Conservation (phyloP, 805 yeast species). For the Candida parachauliodes region DNA sequence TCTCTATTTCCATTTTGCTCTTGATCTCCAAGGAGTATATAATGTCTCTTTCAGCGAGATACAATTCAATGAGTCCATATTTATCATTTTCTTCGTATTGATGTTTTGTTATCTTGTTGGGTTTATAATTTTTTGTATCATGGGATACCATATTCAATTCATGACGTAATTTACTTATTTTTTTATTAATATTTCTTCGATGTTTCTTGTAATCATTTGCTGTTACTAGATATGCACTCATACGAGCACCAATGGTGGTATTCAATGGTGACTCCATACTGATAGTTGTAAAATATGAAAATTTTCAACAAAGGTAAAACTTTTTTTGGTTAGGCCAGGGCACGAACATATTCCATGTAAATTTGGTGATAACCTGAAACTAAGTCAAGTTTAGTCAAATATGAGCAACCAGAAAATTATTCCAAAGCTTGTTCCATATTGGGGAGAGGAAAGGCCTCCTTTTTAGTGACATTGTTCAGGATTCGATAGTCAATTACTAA, state of each 20-base stretch:
- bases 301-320: background rate
- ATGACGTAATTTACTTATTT: constrained; percentile 62
- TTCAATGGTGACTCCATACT: constrained; percentile 41
- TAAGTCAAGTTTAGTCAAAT: too few species aligned
- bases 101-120: constrained; percentile 45
- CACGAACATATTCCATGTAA: too few species aligned
- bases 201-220: constrained; percentile 68
- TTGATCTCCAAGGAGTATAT: constrained; percentile 65
- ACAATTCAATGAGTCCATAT: constrained; percentile 57
- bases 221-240: constrained; percentile 59
- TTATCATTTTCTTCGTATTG: constrained; percentile 49
- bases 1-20: constrained; percentile 49
- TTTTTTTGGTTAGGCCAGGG: background rate
- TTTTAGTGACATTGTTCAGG: too few species aligned
- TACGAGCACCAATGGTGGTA: constrained; percentile 52
- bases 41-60: constrained; percentile 74
- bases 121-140: constrained; percentile 61
- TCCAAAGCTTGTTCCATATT: too few species aligned
- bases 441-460: too few species aligned
- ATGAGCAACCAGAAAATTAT: too few species aligned
- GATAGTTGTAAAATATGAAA: background rate
- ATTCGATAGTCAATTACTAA: too few species aligned
- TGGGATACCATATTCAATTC: constrained; percentile 58
- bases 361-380: too few species aligned
- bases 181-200: constrained; percentile 58